Conservation (phyloP, 225 moss, liverwort and hornwort species). For the Thuidium tamariscinum region DNA sequence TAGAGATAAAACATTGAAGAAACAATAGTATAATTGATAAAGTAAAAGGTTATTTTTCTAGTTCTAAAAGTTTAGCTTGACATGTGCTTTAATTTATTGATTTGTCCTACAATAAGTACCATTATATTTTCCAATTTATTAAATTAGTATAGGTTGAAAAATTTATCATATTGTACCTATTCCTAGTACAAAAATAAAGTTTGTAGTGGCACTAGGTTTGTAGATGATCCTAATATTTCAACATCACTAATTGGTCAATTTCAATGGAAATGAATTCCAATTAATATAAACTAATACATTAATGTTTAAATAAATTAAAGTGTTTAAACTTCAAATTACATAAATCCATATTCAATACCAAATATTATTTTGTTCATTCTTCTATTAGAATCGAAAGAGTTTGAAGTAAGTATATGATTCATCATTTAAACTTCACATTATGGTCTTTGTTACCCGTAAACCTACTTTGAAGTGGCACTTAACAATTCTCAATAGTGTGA, state of each 20-base stretch:
- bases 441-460: too few relatives aligned
- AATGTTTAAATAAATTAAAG: neutral
- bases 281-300: neutral
- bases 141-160: neutral
- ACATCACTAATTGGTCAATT: neutral
- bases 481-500: too few relatives aligned
- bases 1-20: neutral
- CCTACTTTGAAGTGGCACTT: too few relatives aligned
- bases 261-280: neutral
- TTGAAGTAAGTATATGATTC: too few relatives aligned
- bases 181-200: neutral
- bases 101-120: neutral
- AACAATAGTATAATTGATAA: neutral
- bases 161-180: neutral
- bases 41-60: neutral
- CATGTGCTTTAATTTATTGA: neutral
- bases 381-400: neutral
- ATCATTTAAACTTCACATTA: too few relatives aligned
- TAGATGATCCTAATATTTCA: neutral
- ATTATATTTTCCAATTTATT: neutral
- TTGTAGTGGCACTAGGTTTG: neutral
- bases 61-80: neutral
- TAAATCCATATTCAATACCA: neutral
- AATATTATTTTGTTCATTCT: neutral
- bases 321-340: neutral